These are phyloP conservation scores for Amylocystis lapponica DNA, from an alignment of 768 basidiomycete species.

Conservation along the genomic window DNA sequence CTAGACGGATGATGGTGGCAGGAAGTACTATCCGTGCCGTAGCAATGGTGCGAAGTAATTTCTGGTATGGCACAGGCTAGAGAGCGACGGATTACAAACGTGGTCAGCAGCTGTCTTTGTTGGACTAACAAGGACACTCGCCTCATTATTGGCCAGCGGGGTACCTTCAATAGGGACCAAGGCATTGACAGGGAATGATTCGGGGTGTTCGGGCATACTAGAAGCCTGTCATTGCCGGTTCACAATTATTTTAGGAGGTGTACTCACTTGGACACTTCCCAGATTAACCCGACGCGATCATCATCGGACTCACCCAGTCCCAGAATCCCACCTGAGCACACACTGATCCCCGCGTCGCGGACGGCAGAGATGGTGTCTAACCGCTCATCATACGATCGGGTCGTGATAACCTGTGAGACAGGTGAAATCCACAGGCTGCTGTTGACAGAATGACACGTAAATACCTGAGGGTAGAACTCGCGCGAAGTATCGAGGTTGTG, in stretches of 20 bases:
- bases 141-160: constrained; percentile 88
- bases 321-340: constrained; percentile 94
- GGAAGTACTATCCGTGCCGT: constrained; percentile 93
- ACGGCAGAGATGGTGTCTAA: constrained; percentile 86
- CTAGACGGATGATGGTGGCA: constrained; percentile 88
- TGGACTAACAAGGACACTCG: constrained; percentile 23
- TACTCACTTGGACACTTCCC: constrained; percentile 87
- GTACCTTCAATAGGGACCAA: constrained; percentile 95
- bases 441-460: constrained; percentile 1
- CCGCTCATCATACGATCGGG: constrained; percentile 90
- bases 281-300: constrained; percentile 90
- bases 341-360: constrained; percentile 91
- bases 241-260: constrained; percentile 8
- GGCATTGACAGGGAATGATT: constrained; percentile 97
- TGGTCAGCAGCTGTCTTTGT: neutral
- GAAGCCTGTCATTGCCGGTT: constrained; percentile 1
- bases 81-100: too few species aligned
- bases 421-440: neutral
- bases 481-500: constrained; percentile 98
- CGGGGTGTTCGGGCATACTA: constrained; percentile 95
- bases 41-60: constrained; percentile 88
- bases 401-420: constrained; percentile 78
- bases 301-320: constrained; percentile 88
- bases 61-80: constrained; percentile 77
- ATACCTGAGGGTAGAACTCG: constrained; percentile 89